phyloP scores from a whole-genome alignment of 169 alveolate genomes.

The Cytauxzoon felis region DNA sequence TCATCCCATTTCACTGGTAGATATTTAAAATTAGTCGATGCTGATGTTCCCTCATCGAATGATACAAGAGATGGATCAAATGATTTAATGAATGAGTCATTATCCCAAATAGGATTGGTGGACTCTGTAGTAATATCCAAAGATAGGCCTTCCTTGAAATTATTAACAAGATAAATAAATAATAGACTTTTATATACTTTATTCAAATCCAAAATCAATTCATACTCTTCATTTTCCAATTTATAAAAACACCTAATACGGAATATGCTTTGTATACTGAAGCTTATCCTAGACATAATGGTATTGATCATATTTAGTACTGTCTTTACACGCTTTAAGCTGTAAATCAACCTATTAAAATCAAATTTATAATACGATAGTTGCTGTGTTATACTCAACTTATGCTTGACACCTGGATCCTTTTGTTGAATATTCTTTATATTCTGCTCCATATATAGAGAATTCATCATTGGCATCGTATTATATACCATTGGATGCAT shows the following conservation, averaged over 20 bases:
- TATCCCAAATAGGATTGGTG: not conserved
- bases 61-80: too few relatives aligned
- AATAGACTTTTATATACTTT: slow-evolving; percentile 37
- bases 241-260: slow-evolving; percentile 39
- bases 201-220: slow-evolving; percentile 25
- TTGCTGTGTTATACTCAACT: too few relatives aligned
- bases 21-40: too few relatives aligned
- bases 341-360: too few relatives aligned
- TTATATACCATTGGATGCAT: too few relatives aligned
- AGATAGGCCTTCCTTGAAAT: slow-evolving; percentile 4
- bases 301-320: slow-evolving; percentile 4
- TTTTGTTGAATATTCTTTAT: too few relatives aligned
- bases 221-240: slow-evolving; percentile 12
- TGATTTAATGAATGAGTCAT: slow-evolving; percentile 1
- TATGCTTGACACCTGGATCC: too few relatives aligned
- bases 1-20: too few relatives aligned
- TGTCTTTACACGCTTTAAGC: not conserved
- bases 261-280: slow-evolving; percentile 43
- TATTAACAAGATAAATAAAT: slow-evolving; percentile 25
- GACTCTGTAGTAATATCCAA: slow-evolving; percentile 3
- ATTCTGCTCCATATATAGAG: too few relatives aligned
- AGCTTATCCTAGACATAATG: slow-evolving; percentile 6
- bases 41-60: too few relatives aligned
- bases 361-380: too few relatives aligned
- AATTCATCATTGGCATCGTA: too few relatives aligned